Evolutionary conservation across 2,329 filamentous ascomycete species (phyloP).

Genomic region (Hirsutella rhossiliensis): DNA sequence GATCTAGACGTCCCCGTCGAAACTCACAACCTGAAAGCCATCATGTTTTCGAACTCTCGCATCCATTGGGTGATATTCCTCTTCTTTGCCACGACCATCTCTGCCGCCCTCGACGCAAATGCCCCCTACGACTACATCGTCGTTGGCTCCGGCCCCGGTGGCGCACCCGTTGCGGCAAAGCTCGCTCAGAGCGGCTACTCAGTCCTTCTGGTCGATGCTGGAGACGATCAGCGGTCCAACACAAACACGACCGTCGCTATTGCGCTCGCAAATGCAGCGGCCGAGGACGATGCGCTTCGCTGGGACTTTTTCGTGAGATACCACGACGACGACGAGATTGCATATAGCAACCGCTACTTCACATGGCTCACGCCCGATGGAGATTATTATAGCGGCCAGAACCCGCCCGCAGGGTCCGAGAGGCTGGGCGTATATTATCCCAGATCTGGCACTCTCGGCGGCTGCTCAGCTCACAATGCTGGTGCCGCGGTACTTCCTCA

Average conservation of each 20-base stretch:
- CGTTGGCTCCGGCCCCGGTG: conserved; percentile 48
- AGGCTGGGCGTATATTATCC: conserved; percentile 46
- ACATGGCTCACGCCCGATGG: conserved; percentile 38
- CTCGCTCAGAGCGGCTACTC: conserved; percentile 48
- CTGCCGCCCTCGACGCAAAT: too few relatives aligned
- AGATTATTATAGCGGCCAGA: conserved; percentile 36
- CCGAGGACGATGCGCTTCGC: not conserved
- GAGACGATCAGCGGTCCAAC: conserved; percentile 39
- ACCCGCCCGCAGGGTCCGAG: conserved; percentile 37
- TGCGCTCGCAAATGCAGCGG: not conserved
- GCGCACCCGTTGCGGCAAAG: conserved; percentile 44
- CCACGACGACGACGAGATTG: not conserved
- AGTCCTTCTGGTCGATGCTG: conserved; percentile 49
- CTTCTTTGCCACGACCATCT: too few relatives aligned
- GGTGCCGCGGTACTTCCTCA: conserved; percentile 40
- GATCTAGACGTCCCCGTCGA: too few relatives aligned
- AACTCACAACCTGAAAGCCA: too few relatives aligned
- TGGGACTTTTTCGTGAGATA: not conserved
- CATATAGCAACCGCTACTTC: conserved; percentile 13
- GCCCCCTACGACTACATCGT: conserved; percentile 57
- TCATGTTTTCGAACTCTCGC: too few relatives aligned
- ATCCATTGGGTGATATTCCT: too few relatives aligned
- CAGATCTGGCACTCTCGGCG: conserved; percentile 42
- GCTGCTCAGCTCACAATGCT: conserved; percentile 45
- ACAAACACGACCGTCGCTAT: conserved; percentile 29